Percentiles rank a stretch among this genome's conserved stretches.
phyloP scores from a whole-genome alignment of 176 grass and related monocot genomes.

The Lolium perenne region DNA sequence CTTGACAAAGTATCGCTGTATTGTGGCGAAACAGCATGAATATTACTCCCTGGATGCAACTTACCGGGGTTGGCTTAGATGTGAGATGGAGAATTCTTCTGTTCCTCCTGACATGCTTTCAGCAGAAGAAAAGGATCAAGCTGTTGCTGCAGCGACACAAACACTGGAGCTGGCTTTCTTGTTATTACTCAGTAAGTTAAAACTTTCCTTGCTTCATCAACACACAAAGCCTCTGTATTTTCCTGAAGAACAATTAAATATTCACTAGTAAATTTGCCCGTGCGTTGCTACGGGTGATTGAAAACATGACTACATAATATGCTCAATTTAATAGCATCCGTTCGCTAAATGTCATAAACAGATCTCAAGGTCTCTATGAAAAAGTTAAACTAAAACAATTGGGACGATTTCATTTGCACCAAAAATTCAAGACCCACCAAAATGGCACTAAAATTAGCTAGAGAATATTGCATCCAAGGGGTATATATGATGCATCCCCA shows the following conservation, averaged over 20 bases:
- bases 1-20: conserved; percentile 24
- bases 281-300: background rate
- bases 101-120: conserved; percentile 85
- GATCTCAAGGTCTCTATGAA: no score
- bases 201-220: background rate
- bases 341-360: no score
- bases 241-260: background rate
- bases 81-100: conserved; percentile 73
- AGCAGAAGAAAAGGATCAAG: conserved; percentile 81
- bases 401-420: no score
- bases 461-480: no score
- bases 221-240: background rate
- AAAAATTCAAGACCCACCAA: no score
- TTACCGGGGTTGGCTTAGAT: conserved; percentile 93
- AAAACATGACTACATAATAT: no score
- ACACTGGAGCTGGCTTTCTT: conserved; percentile 77
- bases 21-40: conserved; percentile 70
- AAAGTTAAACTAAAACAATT: no score
- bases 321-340: no score
- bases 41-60: conserved; percentile 98
- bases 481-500: no score
- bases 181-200: conserved; percentile 74
- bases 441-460: no score
- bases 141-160: conserved; percentile 74
- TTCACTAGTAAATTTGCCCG: background rate